phyloP scores from a whole-genome alignment of 75 land plant species.

The Cryptomeria japonica region DNA sequence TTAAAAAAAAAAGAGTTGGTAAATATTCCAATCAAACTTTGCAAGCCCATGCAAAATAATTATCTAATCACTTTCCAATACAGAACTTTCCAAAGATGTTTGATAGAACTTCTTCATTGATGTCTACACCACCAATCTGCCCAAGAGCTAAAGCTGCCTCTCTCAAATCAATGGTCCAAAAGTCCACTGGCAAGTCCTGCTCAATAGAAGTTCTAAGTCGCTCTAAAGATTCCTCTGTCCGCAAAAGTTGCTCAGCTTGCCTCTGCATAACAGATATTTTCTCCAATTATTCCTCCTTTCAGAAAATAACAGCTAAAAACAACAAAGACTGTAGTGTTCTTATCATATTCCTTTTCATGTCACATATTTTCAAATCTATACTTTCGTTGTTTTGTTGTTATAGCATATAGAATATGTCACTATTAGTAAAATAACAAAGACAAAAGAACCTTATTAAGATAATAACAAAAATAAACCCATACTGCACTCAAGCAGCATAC shows the following conservation, averaged over 20 bases:
- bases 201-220: constrained; percentile 59
- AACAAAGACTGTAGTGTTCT: not conserved
- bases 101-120: constrained; percentile 86
- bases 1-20: not conserved
- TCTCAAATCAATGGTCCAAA: constrained; percentile 94
- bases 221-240: constrained; percentile 65
- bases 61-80: constrained; percentile 70
- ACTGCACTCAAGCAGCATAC: not conserved
- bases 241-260: constrained; percentile 79
- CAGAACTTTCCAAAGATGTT: constrained; percentile 92
- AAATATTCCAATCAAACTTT: not conserved
- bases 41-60: not conserved
- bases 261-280: constrained; percentile 49
- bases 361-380: not conserved
- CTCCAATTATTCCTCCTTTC: not conserved
- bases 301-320: not conserved
- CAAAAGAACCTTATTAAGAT: not conserved
- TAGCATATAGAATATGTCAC: not conserved
- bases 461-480: not conserved
- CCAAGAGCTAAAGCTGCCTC: constrained; percentile 87
- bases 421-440: not conserved
- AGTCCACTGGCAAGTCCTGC: constrained; percentile 72
- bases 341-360: not conserved
- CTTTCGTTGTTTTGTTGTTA: not conserved
- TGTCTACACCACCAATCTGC: constrained; percentile 83